Evolutionary conservation across 2,329 filamentous ascomycete genomes (phyloP).

Genomic region (Elsinoe ampelina): DNA sequence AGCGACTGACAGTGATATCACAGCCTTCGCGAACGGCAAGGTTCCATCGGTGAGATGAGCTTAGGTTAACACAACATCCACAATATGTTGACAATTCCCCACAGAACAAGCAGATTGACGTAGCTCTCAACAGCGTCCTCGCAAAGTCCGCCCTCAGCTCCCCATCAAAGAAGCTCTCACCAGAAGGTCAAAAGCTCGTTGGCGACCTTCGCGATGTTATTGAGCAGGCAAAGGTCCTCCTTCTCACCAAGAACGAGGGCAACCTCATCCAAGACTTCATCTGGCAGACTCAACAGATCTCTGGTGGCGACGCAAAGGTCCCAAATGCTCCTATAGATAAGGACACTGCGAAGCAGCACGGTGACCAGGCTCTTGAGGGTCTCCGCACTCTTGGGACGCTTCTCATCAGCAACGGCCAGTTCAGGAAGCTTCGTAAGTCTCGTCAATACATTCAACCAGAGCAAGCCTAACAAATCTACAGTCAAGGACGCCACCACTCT

Average conservation of each 20-base stretch:
- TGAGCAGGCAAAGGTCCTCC: constrained; percentile 69
- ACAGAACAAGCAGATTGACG: constrained; percentile 89
- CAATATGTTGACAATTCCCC: constrained; percentile 14
- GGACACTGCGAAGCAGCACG: constrained; percentile 70
- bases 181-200: constrained; percentile 72
- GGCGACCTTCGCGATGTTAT: constrained; percentile 71
- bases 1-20: constrained; percentile 18
- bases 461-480: constrained; percentile 24
- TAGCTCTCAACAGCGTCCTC: constrained; percentile 83
- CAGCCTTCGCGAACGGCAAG: constrained; percentile 80
- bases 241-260: constrained; percentile 90
- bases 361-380: constrained; percentile 72
- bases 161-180: constrained; percentile 68
- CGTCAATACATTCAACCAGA: background rate
- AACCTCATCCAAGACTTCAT: constrained; percentile 94
- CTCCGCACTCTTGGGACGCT: constrained; percentile 80
- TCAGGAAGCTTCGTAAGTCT: constrained; percentile 72
- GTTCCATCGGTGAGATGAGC: constrained; percentile 64
- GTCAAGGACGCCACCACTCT: constrained; percentile 73
- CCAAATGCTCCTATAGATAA: constrained; percentile 64
- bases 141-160: constrained; percentile 58
- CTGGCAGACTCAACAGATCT: constrained; percentile 78
- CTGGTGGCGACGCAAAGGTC: constrained; percentile 49
- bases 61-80: background rate
- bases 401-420: constrained; percentile 91